These are phyloP conservation scores for Gynochthodes officinalis DNA, from an alignment of 257 asterid species.

Conservation along the genomic window DNA sequence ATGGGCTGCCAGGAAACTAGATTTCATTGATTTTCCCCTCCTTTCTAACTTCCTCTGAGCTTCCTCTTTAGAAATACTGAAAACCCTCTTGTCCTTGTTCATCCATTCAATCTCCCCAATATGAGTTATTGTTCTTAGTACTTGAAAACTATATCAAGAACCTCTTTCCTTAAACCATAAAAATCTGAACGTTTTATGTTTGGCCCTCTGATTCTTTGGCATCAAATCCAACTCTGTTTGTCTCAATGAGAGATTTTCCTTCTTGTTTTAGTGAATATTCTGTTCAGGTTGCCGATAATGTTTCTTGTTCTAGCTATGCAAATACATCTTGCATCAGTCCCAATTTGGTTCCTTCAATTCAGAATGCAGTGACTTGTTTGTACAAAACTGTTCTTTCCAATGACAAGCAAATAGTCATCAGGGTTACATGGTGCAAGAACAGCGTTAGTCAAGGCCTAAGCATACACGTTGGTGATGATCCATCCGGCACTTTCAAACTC, in stretches of 20 bases:
- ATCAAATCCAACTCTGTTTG: not conserved
- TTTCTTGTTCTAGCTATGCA: conserved; percentile 57
- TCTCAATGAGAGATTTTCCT: conserved; percentile 60
- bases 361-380: conserved; percentile 50
- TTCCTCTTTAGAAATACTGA: conserved; percentile 22
- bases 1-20: conserved; percentile 30
- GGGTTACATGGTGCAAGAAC: conserved; percentile 65
- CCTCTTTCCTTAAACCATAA: not conserved
- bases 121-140: not conserved
- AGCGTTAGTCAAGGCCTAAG: conserved; percentile 40
- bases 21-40: conserved; percentile 22
- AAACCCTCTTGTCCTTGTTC: conserved; percentile 8
- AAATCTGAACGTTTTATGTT: not conserved
- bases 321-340: conserved; percentile 53
- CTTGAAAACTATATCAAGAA: not conserved
- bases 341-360: conserved; percentile 42
- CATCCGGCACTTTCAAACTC: conserved; percentile 46
- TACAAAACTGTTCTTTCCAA: conserved; percentile 49
- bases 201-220: not conserved
- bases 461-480: conserved; percentile 42
- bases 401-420: conserved; percentile 34
- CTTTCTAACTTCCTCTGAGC: conserved; percentile 17
- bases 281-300: conserved; percentile 54
- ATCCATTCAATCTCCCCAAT: conserved; percentile 3
- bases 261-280: conserved; percentile 70